Base-by-base conservation (phyloP, 2,329 filamentous ascomycete species). In the Moelleriella libera region DNA sequence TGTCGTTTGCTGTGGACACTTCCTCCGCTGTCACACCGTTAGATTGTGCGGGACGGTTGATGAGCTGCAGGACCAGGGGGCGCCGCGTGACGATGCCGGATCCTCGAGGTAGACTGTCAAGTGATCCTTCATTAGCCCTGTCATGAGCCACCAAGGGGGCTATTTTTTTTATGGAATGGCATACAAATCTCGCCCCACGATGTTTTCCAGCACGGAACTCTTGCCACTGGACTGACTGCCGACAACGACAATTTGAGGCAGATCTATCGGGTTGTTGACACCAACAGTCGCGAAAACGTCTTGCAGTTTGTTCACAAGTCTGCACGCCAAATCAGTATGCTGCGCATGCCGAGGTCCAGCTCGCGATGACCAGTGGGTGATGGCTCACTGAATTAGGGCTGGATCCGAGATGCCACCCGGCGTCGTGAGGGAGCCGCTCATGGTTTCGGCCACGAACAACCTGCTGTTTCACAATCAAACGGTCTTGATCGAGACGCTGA, bases 261-360 rank as follows among this genome's bases (percentile, higher is more conserved):
- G 72, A 72, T 98, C 92, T 75, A 98, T 98, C 52, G 92, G 92
- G 69, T 98, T 98, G 78, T 95, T 92, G 61, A 97, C 92, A 58
- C 92, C 92, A 58, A 98, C 92, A 41, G 92, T 97, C 52, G 90
- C 84, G 65, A 98, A 98, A 58, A 98, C 92, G 87, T 98, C 92
- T 67, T 98, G 92, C 44, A 98, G 82, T 75, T 94, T 97, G 76
- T 98, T 98, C 65, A 98, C 92, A 58, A 97, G 84, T 61, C 79
- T 83, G 58, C 47, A 12, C 21, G 6, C 12, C 9, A 43, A 10
- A 28, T 11, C 55, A 5, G 9, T 8, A 40, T 12, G 42, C 42
- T 29, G 30, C 11, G 29, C 40, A 32, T 8, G 31, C 11, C 10
- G 40, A 11, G 21, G 39, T 28, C 7, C 32, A 44, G 11, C 21